Evolutionary conservation across 192 early-diverging fungal genomes (phyloP), one percentile per base, ranked within the genome.

Genomic region (Bifiguratus adelaidae): DNA sequence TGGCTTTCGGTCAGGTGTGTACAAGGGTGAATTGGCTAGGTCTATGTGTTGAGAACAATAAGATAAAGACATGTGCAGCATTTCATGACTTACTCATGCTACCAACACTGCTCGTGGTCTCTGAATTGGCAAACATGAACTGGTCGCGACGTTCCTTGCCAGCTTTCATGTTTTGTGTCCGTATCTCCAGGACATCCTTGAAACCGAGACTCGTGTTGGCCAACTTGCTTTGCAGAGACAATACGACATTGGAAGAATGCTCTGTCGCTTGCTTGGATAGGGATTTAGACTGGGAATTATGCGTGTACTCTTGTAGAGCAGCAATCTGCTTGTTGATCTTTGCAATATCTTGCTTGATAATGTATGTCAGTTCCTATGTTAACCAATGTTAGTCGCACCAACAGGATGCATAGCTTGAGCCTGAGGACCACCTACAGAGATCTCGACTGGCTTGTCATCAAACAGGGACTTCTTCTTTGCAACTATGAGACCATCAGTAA

Each of bases 391-490:
- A 25, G 23, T 24, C 24, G 23, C 4, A 6, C 20, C 24, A 21
- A 11, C 12, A 12, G 24, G 15, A 34, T 56, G 29, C 67, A 30
- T 74, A 82, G 74, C 47, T 87, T 93, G 50, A 97, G n/a, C 19
- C 30, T n/a, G n/a, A n/a, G 22, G 26, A 13, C 28, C 48, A 32
- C 70, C 26, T 76, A 82, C 78, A 48, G 87, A 92, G 50, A 99
- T 97, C 53, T 99, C 95, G 6, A 81, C 76, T 8, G 95, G 91
- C 57, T 81, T 82, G 70, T 99, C 97, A 63, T 99, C 95, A 53
- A 99, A 97, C 48, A 99, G 65, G 2, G 95, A 89, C 62, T 92
- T 92, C 41, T 89, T 70, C 44, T 92, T 91, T n/a, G 96, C 96
- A 53, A 99, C 74, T 65, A 61, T 35, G 11, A 35, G 30, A 7